phyloP scores from a whole-genome alignment of 73 alveolate genomes.

The Stentor coeruleus region DNA sequence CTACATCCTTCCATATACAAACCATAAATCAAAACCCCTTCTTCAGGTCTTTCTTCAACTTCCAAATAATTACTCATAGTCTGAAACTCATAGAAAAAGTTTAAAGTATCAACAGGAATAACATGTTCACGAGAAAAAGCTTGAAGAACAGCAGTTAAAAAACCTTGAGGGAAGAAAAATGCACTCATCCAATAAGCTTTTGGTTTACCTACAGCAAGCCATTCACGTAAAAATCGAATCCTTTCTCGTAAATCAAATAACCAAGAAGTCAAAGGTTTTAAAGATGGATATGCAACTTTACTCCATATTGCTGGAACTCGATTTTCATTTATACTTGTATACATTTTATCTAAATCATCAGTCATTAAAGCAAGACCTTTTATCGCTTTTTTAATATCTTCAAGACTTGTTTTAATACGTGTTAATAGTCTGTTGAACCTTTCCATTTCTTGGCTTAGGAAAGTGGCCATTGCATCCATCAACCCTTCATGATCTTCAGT shows the following conservation, averaged over 20 bases:
- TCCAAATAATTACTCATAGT: constrained; percentile 70
- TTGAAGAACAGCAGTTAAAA: constrained; percentile 96
- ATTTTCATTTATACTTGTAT: constrained; percentile 88
- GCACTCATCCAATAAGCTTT: constrained; percentile 85
- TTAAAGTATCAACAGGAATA: constrained; percentile 95
- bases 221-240: constrained; percentile 84
- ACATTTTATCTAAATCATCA: constrained; percentile 92
- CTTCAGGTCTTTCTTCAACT: constrained; percentile 89
- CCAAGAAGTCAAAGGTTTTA: constrained; percentile 95
- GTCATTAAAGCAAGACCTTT: constrained; percentile 95
- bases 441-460: constrained; percentile 95
- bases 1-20: constrained; percentile 96
- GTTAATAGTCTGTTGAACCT: constrained; percentile 91
- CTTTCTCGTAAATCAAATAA: constrained; percentile 81
- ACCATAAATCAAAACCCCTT: constrained; percentile 96
- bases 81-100: constrained; percentile 70
- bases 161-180: constrained; percentile 96
- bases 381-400: constrained; percentile 84
- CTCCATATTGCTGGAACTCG: constrained; percentile 98
- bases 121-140: constrained; percentile 93
- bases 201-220: constrained; percentile 94
- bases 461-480: constrained; percentile 95
- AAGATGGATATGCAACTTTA: constrained; percentile 93
- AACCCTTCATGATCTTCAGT: constrained; percentile 57
- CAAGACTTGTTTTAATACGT: constrained; percentile 72